Percentiles rank a stretch among this genome's conserved stretches.
These are phyloP conservation scores for Ensete ventricosum DNA, from an alignment of 176 grass and related monocot genomes.

Conservation along the genomic window DNA sequence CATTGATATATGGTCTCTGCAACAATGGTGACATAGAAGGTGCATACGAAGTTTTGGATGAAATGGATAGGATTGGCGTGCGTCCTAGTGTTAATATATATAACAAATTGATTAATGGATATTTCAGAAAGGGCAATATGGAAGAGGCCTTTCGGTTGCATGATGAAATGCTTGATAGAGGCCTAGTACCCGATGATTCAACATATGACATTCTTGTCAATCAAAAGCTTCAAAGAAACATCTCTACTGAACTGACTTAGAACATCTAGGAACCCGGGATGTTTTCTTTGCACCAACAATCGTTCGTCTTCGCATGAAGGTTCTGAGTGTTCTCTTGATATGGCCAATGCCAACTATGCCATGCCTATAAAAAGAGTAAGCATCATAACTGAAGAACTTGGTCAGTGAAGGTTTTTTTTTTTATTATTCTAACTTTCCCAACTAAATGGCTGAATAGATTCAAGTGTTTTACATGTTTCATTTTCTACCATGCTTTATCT, in stretches of 20 bases:
- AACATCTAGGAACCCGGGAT: background rate
- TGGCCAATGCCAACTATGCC: background rate
- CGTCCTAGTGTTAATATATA: conserved; percentile 51
- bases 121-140: conserved; percentile 45
- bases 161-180: conserved; percentile 74
- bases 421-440: background rate
- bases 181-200: conserved; percentile 50
- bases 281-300: too few species aligned
- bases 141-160: conserved; percentile 70
- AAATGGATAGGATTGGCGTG: conserved; percentile 59
- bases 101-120: conserved; percentile 76
- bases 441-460: background rate
- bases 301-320: too few species aligned
- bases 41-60: conserved; percentile 56
- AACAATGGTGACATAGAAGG: conserved; percentile 55
- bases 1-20: conserved; percentile 56
- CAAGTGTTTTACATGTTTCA: background rate
- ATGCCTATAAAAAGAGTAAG: background rate
- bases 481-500: background rate
- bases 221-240: conserved; percentile 20
- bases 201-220: conserved; percentile 53
- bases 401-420: background rate
- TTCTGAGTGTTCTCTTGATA: too few species aligned
- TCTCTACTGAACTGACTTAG: conserved; percentile 3
- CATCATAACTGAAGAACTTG: background rate